Base-by-base conservation (phyloP, 352 stramenopile genomes). In the Phytophthora fragariae region DNA sequence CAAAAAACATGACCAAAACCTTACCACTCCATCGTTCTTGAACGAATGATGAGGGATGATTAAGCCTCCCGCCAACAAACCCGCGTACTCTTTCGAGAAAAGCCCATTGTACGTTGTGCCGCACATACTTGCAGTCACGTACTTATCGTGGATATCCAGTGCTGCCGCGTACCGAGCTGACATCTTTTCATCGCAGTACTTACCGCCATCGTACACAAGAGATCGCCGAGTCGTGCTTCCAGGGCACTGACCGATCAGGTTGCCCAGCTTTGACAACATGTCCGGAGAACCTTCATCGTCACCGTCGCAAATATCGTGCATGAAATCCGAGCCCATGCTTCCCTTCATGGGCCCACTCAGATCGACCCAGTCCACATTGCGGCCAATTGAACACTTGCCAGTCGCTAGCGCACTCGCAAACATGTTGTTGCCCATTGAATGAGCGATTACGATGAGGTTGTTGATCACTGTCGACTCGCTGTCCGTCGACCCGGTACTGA, bases 1-100 rank as follows among this genome's bases (percentile, higher is more conserved):
- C 27, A 31, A 31, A 29, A 24, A 21, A 21, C 0, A 53, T 15
- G 21, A 6, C 12, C 0, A 8, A 61, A 56, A 52, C 70, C 72
- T 29, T 74, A 83, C 77, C 44, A 86, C 64, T 53, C 81, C 78
- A 24, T 88, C 81, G 67, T 85, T 88, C 66, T 77, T 59, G 37
- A 62, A 72, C 12, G 76, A 83, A 46, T 82, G 75, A 53, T 83
- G 78, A 5, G 68, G 70, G 3, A 81, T 64, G 37, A 82, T 68
- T 5, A 72, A 24, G 12, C 71, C 75, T 37, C 65, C 75, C 10
- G 76, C 47, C 24, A 74, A 35, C 17, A 83, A 64, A 37, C 53
- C 65, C 4, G 70, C 33, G 41, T 72, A 74, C 55, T 85, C 79
- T 14, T 52, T 63, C 0, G 78, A 82, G 10, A 76, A 56, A 1